These are phyloP conservation scores for Pseudocercospora pini-densiflorae DNA, from an alignment of 2,329 filamentous ascomycete genomes.

Conservation along the genomic window DNA sequence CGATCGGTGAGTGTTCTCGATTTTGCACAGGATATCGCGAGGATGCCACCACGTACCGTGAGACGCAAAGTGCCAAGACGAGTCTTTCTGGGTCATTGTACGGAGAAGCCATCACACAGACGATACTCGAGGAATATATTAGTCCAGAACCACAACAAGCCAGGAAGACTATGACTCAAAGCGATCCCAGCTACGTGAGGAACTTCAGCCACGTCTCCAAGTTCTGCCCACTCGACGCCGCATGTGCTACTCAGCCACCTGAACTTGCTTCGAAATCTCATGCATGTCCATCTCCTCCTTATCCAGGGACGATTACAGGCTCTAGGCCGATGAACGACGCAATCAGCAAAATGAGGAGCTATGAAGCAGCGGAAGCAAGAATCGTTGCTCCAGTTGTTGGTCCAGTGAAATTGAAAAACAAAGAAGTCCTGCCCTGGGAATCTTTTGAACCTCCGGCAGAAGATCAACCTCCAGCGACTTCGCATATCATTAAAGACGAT, in stretches of 20 bases:
- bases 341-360: neutral
- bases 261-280: neutral
- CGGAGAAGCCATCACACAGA: neutral
- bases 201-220: conserved; percentile 8
- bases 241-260: neutral
- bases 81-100: neutral
- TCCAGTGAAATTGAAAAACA: conserved; percentile 10
- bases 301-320: neutral
- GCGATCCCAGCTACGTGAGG: neutral
- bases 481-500: neutral
- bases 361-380: neutral
- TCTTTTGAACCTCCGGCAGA: conserved; percentile 22
- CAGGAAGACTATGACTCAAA: neutral
- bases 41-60: neutral
- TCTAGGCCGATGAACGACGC: neutral
- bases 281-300: neutral
- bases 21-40: neutral
- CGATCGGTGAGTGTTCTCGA: neutral
- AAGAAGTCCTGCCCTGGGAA: conserved; percentile 26
- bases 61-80: neutral
- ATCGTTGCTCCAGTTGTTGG: neutral
- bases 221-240: neutral
- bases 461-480: neutral
- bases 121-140: conserved; percentile 1
- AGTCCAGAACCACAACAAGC: neutral